Evolutionary conservation across 805 yeast species (phyloP).

Genomic region (Starmerella kuoi): DNA sequence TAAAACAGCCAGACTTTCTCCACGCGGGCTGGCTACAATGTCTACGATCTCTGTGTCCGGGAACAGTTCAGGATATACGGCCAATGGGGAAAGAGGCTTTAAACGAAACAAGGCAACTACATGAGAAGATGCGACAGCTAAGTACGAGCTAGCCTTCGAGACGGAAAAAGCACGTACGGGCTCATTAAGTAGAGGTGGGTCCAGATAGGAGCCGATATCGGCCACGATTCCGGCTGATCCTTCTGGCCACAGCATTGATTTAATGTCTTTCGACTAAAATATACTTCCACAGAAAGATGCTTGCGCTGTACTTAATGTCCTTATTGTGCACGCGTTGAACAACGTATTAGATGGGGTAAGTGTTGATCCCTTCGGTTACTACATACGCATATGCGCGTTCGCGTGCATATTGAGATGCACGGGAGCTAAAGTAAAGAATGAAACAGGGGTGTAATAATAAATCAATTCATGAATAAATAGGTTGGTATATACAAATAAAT

Average conservation of each 20-base stretch:
- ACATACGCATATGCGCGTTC: too few species aligned
- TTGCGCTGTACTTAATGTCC: too few species aligned
- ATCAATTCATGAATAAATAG: too few species aligned
- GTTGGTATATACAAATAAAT: too few species aligned
- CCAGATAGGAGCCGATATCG: constrained; percentile 15
- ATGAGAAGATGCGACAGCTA: constrained; percentile 16
- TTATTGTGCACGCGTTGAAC: too few species aligned
- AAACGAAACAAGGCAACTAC: constrained; percentile 21
- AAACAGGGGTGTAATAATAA: too few species aligned
- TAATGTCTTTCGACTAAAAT: neutral
- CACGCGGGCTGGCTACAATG: constrained; percentile 11
- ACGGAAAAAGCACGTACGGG: constrained; percentile 13
- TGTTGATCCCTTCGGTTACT: too few species aligned
- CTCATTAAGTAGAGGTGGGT: constrained; percentile 15
- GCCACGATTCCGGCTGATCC: constrained; percentile 20
- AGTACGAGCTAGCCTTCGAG: constrained; percentile 20
- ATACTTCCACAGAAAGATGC: too few species aligned
- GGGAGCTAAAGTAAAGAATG: too few species aligned
- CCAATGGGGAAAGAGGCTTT: constrained; percentile 22
- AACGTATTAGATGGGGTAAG: too few species aligned
- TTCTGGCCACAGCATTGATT: constrained; percentile 25
- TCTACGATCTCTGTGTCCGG: constrained; percentile 10
- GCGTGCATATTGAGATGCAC: too few species aligned
- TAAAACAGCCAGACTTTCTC: constrained; percentile 14
- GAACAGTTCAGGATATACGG: constrained; percentile 18